Evolutionary conservation across 768 basidiomycete genomes (phyloP), one percentile per base, ranked within the genome.

Genomic region (Boletus speciosus): DNA sequence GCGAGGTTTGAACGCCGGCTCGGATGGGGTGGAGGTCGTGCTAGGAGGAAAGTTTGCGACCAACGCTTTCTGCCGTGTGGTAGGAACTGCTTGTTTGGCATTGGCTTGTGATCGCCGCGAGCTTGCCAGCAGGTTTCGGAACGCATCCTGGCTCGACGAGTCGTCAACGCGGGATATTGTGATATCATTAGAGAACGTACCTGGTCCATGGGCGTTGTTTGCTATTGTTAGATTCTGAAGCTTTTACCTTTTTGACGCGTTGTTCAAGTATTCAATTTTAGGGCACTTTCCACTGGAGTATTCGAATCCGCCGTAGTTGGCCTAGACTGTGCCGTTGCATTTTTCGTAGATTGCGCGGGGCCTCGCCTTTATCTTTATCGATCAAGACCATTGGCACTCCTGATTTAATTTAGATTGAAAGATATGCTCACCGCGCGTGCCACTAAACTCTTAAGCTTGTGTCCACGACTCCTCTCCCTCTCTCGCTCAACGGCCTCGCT

Each of bases 1-100:
- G 47, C 92, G 79, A 11, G 92, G 92, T 62, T 91, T 91, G 70
- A 94, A 93, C 0, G 81, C 78, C 19, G 88, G 81, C 55, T 84
- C 74, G 1, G 81, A 77, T 12, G 81, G 66, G 50, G 78, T 74
- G 21, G 78, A 66, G 4, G 74, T 68, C 66, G 81, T 82, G 52
- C 81, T 81, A 51, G n/a, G 11, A 36, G 36, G 10, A 14, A 21
- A 11, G 12, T 58, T 23, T 19, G 21, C 9, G 60, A 63, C 59
- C 56, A 62, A 63, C 60, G 42, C 42, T 45, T 54, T 66, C 49
- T 56, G 51, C 51, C 54, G 32, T 37, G 29, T 25, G 36, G 52
- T 35, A 12, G 52, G 52, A 34, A 48, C 31, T 15, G 29, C 25
- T 44, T 39, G 54, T 45, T 57, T 57, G 25, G 21, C 14, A 27